phyloP scores from a whole-genome alignment of 495 filamentous ascomycete species.

The Cairneyella variabilis region DNA sequence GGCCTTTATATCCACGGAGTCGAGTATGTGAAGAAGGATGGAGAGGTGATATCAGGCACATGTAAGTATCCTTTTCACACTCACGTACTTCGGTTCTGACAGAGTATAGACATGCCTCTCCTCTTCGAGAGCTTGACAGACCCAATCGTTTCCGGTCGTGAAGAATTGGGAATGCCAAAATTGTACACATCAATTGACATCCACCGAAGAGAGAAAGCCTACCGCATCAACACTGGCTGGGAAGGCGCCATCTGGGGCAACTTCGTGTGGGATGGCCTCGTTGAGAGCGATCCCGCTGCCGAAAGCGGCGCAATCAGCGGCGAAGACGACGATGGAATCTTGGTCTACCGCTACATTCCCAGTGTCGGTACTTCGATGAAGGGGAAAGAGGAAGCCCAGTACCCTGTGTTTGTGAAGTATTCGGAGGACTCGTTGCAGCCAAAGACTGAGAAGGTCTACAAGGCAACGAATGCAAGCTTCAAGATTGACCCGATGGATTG shows the following conservation, averaged over 20 bases:
- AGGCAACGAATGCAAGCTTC: conserved; percentile 26
- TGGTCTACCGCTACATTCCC: conserved; percentile 20
- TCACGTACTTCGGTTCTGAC: too few species aligned
- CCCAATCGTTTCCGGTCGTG: conserved; percentile 47
- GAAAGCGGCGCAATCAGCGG: conserved; percentile 31
- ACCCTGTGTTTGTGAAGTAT: conserved; percentile 29
- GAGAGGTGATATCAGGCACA: conserved; percentile 41
- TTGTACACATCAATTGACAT: conserved; percentile 46
- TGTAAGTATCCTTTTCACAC: too few species aligned
- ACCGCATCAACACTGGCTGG: conserved; percentile 42
- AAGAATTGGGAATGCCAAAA: conserved; percentile 57
- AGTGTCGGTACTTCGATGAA: conserved; percentile 16
- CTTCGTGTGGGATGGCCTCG: conserved; percentile 25
- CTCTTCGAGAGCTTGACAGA: conserved; percentile 51
- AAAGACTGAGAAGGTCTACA: conserved; percentile 6
- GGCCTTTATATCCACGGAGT: conserved; percentile 57
- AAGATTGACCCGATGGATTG: conserved; percentile 38
- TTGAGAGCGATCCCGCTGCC: neutral
- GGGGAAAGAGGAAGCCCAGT: conserved; percentile 21
- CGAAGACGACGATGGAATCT: conserved; percentile 19
- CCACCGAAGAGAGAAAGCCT: conserved; percentile 31
- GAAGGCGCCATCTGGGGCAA: conserved; percentile 41
- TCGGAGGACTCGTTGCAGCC: conserved; percentile 24
- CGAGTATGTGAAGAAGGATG: conserved; percentile 47
- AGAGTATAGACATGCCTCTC: conserved; percentile 49